Evolutionary conservation across 805 yeast species (phyloP).

Genomic region (Yarrowia bubula): DNA sequence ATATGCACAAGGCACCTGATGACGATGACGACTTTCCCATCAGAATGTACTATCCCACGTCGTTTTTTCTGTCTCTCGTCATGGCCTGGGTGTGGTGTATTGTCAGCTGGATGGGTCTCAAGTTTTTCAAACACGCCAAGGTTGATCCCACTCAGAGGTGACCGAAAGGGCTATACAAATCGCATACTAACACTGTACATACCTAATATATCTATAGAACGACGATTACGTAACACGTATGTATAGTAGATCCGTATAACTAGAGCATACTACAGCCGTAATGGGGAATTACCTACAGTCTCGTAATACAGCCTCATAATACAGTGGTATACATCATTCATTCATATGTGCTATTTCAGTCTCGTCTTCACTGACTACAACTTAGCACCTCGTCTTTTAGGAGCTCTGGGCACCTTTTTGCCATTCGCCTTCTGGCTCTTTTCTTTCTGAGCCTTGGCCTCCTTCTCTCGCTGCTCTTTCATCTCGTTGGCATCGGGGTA

Average conservation of each 20-base stretch:
- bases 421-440: neutral
- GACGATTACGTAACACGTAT: no score
- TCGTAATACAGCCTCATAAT: no score
- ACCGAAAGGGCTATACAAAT: neutral
- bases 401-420: neutral
- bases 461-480: constrained; percentile 1
- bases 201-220: neutral
- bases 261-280: no score
- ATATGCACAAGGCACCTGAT: constrained; percentile 30
- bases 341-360: neutral
- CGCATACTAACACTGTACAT: constrained; percentile 17
- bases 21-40: constrained; percentile 42
- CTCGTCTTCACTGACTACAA: neutral
- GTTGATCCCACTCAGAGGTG: constrained; percentile 42
- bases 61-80: constrained; percentile 40
- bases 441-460: neutral
- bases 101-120: constrained; percentile 75
- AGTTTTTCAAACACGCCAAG: constrained; percentile 74
- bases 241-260: no score
- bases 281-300: no score
- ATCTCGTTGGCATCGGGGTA: constrained; percentile 15
- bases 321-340: neutral
- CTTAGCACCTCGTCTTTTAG: neutral
- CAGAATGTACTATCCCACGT: constrained; percentile 42
- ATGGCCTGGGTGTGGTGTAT: constrained; percentile 67